phyloP scores from a whole-genome alignment of 805 yeast species.

The Diddensiella transvaalensis region DNA sequence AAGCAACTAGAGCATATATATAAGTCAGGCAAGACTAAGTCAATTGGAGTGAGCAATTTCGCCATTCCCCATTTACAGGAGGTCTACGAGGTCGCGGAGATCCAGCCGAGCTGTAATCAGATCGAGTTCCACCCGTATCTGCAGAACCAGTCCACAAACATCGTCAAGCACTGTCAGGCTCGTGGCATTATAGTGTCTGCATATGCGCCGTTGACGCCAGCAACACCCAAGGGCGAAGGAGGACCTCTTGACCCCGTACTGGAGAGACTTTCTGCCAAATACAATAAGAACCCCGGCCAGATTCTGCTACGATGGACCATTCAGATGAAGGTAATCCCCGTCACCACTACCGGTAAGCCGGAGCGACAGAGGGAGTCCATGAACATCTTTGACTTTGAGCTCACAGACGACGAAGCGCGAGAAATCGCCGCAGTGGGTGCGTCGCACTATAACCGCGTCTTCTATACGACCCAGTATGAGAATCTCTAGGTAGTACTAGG shows the following conservation, averaged over 20 bases:
- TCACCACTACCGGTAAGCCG: conserved; percentile 57
- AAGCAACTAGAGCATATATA: conserved; percentile 58
- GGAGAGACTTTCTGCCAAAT: conserved; percentile 52
- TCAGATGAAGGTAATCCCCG: conserved; percentile 64
- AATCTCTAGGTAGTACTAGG: not conserved
- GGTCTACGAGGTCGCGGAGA: conserved; percentile 45
- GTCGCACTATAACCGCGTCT: not conserved
- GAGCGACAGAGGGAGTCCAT: conserved; percentile 51
- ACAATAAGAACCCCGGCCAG: conserved; percentile 33
- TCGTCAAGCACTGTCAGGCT: conserved; percentile 42
- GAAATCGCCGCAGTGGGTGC: conserved; percentile 21
- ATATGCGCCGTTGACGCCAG: conserved; percentile 74
- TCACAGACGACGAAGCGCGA: conserved; percentile 41
- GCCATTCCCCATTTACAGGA: conserved; percentile 49
- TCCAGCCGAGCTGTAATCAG: conserved; percentile 69
- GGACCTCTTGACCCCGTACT: conserved; percentile 42
- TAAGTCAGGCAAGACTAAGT: conserved; percentile 38
- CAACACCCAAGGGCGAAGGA: conserved; percentile 49
- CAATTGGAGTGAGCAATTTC: conserved; percentile 77
- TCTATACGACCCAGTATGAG: not conserved
- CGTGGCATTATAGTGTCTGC: conserved; percentile 54
- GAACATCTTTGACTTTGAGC: conserved; percentile 46
- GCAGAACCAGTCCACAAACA: conserved; percentile 40
- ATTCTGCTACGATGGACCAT: conserved; percentile 60
- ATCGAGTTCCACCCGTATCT: conserved; percentile 65